Evolutionary conservation across 176 grass and related monocot species (phyloP).

Genomic region (Luzula sylvatica): DNA sequence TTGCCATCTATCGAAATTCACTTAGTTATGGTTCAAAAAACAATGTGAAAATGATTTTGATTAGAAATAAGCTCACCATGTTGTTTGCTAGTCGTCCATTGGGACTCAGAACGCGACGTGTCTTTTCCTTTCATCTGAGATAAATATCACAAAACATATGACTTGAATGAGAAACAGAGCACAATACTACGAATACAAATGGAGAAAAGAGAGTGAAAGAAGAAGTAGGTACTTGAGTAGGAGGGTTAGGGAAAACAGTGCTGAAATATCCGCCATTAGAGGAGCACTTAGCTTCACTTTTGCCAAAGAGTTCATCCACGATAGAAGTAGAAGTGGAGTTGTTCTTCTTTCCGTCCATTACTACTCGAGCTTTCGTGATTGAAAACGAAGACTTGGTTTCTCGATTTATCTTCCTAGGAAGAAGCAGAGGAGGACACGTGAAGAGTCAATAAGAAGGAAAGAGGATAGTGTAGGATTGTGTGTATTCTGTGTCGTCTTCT

Average conservation of each 20-base stretch:
- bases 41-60: neutral
- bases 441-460: neutral
- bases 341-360: neutral
- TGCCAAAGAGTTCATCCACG: neutral
- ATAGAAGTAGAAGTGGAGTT: neutral
- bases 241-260: too few relatives aligned
- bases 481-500: neutral
- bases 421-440: neutral
- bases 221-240: neutral
- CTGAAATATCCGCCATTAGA: too few relatives aligned
- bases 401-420: neutral
- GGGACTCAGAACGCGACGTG: too few relatives aligned
- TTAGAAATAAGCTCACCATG: neutral
- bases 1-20: neutral
- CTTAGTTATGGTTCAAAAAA: neutral
- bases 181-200: neutral
- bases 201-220: neutral
- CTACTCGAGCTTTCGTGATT: neutral
- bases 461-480: neutral
- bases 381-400: too few relatives aligned
- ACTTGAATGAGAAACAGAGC: neutral
- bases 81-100: too few relatives aligned
- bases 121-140: neutral
- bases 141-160: neutral
- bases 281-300: neutral